Conservation (phyloP, 371 early-diverging fungal genomes). For the Batrachochytrium dendrobatidis region DNA sequence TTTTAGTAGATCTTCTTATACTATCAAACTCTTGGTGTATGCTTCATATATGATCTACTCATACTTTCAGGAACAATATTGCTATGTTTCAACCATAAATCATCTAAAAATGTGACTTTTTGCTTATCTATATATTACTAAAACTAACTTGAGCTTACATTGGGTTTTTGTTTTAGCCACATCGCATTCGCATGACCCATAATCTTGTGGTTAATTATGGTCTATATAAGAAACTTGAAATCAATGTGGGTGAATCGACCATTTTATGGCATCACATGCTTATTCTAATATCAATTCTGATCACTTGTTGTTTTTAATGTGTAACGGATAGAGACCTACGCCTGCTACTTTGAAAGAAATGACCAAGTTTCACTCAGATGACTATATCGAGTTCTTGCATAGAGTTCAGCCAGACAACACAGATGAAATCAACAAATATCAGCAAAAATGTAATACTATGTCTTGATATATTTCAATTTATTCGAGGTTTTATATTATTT, state of each 20-base stretch:
- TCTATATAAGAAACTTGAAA: conserved; percentile 91
- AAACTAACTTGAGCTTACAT: not conserved
- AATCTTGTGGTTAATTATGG: conserved; percentile 95
- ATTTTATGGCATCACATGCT: not conserved
- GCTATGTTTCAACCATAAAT: conserved; percentile 6
- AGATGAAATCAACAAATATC: conserved; percentile 70
- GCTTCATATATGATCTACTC: not conserved
- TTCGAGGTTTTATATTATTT: not conserved
- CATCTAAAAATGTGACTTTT: not conserved
- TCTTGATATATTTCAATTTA: conserved; percentile 2
- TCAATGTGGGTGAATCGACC: conserved; percentile 38
- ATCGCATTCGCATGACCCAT: conserved; percentile 98
- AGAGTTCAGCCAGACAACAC: conserved; percentile 91
- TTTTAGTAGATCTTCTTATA: too few species aligned
- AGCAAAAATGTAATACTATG: conserved; percentile 63
- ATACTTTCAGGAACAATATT: not conserved
- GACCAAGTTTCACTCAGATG: conserved; percentile 98
- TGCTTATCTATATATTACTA: too few species aligned
- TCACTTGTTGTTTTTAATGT: not conserved
- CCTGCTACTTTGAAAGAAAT: conserved; percentile 91
- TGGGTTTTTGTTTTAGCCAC: conserved; percentile 50
- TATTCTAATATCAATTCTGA: not conserved
- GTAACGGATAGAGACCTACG: conserved; percentile 55
- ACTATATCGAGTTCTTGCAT: conserved; percentile 97
- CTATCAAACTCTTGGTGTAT: not conserved